Base-by-base conservation (phyloP, 2,329 filamentous ascomycete species). In the Aspergillus tubingensis region DNA sequence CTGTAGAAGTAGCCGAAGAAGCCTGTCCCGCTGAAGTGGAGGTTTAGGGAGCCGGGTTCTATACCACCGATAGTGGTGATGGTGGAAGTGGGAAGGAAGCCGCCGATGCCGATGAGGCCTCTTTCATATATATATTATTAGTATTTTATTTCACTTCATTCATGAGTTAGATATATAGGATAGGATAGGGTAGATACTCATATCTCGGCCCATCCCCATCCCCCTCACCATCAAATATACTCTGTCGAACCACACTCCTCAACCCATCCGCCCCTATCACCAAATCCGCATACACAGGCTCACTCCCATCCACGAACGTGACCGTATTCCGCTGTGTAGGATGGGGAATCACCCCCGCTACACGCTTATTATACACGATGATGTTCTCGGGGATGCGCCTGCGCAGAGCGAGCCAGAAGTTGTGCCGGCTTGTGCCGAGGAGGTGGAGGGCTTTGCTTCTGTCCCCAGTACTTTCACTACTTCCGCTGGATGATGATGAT, bases 1-100 rank as follows among this genome's bases (percentile, higher is more conserved):
- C 72, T 66, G 53, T 75, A 78, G 25, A 77, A 76, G 65, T 82
- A 83, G 1, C 82, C 81, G 62, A 83, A 83, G 65, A 83, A 83
- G 0, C 82, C 81, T 54, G 81, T 81, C 0, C 77, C 72, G 1
- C 81, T 80, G 58, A 82, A 81, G 0, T 77, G 70, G 48, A 83
- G 72, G 41, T 73, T 74, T 74, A 82, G 79, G 1, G 71, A 70
- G 5, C 75, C 76, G 17, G 72, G 4, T 36, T 13, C 11, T 27
- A 27, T 27, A 25, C 23, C 23, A 25, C 23, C 23, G 23, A 25
- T 25, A 2, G 23, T 25, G n/a, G n/a, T n/a, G n/a, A n/a, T 59
- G 41, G 70, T 63, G 3, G 65, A 60, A 0, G 71, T 61, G n/a
- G 74, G 69, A 27, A 81, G 62, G 60, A 82, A 81, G 11, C 80